These are phyloP conservation scores for Rosa multiflora DNA, from an alignment of 306 rosid genomes.

Conservation along the genomic window DNA sequence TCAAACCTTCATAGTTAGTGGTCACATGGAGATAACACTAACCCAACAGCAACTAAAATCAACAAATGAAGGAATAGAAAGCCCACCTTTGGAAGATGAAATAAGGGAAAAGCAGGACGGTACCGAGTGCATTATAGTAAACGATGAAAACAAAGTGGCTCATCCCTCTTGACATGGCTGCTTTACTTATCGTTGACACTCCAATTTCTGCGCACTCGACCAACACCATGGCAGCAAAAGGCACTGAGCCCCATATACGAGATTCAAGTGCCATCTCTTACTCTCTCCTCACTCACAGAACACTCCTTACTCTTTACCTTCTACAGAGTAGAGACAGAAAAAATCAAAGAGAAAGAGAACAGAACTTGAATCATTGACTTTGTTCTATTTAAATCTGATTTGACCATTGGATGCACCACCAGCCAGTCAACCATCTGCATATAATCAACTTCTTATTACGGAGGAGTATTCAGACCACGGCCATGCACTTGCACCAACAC, in stretches of 20 bases:
- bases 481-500: too few species aligned
- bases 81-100: slow-evolving; percentile 30
- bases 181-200: slow-evolving; percentile 36
- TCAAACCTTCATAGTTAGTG: not conserved
- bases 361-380: not conserved
- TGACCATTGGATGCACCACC: not conserved
- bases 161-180: slow-evolving; percentile 40
- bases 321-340: not conserved
- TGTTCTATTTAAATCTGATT: not conserved
- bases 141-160: slow-evolving; percentile 35
- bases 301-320: not conserved
- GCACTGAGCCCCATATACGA: slow-evolving; percentile 1
- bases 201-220: slow-evolving; percentile 35
- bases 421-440: not conserved
- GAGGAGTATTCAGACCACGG: too few species aligned
- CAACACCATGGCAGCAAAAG: slow-evolving; percentile 37
- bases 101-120: slow-evolving; percentile 32
- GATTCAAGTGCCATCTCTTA: slow-evolving; percentile 8
- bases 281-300: not conserved
- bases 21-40: not conserved
- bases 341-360: not conserved
- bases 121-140: slow-evolving; percentile 41
- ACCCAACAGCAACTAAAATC: not conserved
- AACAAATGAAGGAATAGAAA: not conserved
- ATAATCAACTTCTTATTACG: too few species aligned